These are phyloP conservation scores for Dictyostelium firmibasis DNA, from an alignment of 78 protist species.

Conservation along the genomic window DNA sequence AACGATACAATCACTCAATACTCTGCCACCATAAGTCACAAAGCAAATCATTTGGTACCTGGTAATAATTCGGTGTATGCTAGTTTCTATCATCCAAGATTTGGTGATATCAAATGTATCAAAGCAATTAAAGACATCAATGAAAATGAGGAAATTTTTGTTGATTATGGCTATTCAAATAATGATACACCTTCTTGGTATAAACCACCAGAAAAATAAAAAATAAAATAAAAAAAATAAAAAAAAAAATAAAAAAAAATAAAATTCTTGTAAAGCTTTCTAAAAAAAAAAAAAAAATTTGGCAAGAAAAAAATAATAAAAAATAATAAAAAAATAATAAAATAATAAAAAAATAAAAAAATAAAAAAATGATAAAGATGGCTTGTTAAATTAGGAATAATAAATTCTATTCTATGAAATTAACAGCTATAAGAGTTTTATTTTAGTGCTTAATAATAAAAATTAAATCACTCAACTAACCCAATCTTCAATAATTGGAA, in stretches of 20 bases:
- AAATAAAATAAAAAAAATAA: neutral
- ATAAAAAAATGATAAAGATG: neutral
- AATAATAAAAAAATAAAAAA: neutral
- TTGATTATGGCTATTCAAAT: slow-evolving; percentile 73
- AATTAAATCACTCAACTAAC: neutral
- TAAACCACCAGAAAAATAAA: neutral
- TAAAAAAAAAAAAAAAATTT: neutral
- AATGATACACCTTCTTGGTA: slow-evolving; percentile 64
- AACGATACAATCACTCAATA: slow-evolving; percentile 9
- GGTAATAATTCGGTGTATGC: slow-evolving; percentile 54
- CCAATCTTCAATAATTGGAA: neutral
- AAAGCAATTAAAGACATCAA: slow-evolving; percentile 17
- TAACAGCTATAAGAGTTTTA: neutral
- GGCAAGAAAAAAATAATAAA: neutral
- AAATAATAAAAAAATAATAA: neutral
- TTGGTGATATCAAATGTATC: slow-evolving; percentile 80
- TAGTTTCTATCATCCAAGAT: slow-evolving; percentile 57
- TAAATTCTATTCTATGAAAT: neutral
- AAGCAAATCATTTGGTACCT: slow-evolving; percentile 59
- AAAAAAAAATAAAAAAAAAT: neutral
- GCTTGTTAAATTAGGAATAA: neutral
- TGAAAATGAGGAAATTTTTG: slow-evolving; percentile 58
- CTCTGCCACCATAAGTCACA: slow-evolving; percentile 62
- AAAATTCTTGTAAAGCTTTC: neutral
- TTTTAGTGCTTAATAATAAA: neutral